Conservation (phyloP, 2,329 filamentous ascomycete species). For the Geosmithia morbida region DNA sequence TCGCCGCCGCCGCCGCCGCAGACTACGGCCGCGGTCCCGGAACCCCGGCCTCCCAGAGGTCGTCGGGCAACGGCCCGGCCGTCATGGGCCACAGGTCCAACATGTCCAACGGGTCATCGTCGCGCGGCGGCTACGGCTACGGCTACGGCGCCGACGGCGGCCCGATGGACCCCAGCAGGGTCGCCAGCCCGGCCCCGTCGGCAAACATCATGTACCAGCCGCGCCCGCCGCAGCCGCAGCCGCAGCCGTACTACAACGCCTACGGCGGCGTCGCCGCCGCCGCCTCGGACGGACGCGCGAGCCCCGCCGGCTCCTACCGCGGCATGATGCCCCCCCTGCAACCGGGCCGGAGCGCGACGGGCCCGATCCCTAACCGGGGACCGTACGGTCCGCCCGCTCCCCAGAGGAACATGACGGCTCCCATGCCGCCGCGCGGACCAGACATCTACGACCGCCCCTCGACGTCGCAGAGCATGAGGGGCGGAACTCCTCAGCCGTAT, state of each 20-base stretch:
- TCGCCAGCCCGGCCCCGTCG: slow-evolving; percentile 18
- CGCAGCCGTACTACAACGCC: slow-evolving; percentile 7
- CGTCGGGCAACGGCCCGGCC: slow-evolving; percentile 7
- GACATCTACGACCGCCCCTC: slow-evolving; percentile 14
- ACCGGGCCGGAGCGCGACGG: slow-evolving; percentile 20
- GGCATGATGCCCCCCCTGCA: slow-evolving; percentile 7
- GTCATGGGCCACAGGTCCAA: slow-evolving; percentile 6
- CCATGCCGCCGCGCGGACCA: slow-evolving; percentile 15
- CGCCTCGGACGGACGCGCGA: slow-evolving; percentile 13
- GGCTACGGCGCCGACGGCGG: background rate
- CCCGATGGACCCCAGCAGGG: slow-evolving; percentile 12
- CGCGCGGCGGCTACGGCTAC: background rate
- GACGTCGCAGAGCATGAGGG: slow-evolving; percentile 7
- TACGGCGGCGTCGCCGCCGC: background rate
- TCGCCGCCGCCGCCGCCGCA: slow-evolving; percentile 13
- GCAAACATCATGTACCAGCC: slow-evolving; percentile 8
- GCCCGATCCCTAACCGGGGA: slow-evolving; percentile 16
- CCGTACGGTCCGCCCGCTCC: slow-evolving; percentile 21
- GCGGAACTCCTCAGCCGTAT: slow-evolving; percentile 9
- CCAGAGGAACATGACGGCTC: slow-evolving; percentile 30
- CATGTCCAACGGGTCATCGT: slow-evolving; percentile 4
- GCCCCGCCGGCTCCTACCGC: slow-evolving; percentile 14
- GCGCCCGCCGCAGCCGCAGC: background rate
- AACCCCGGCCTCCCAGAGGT: slow-evolving; percentile 20
- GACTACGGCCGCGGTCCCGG: slow-evolving; percentile 10